Conservation (phyloP, 2,329 filamentous ascomycete species). For the Nothophaeocryptopus gaeumannii region DNA sequence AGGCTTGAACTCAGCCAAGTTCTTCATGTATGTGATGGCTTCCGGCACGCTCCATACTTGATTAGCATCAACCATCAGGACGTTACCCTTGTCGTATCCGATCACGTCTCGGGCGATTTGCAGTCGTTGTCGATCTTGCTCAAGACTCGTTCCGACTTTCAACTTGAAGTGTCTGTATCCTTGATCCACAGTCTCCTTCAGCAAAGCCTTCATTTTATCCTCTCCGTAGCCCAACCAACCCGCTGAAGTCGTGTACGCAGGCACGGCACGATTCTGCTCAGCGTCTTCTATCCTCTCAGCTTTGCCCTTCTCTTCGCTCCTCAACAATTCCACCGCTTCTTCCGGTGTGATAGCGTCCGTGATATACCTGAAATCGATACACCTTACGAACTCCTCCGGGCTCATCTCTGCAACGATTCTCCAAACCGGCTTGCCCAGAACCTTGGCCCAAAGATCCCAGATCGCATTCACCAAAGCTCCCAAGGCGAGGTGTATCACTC, state of each 20-base stretch:
- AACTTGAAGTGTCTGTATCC: constrained; percentile 88
- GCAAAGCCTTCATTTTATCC: constrained; percentile 75
- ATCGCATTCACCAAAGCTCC: constrained; percentile 82
- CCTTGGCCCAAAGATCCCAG: constrained; percentile 95
- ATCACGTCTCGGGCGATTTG: constrained; percentile 74
- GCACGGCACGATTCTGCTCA: constrained; percentile 70
- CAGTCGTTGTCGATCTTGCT: constrained; percentile 68
- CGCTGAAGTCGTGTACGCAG: constrained; percentile 85
- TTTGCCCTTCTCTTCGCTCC: constrained; percentile 65
- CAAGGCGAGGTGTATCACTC: constrained; percentile 87
- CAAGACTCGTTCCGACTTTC: constrained; percentile 75
- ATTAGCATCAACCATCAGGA: constrained; percentile 91
- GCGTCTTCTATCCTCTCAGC: constrained; percentile 69
- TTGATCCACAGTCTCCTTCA: constrained; percentile 69
- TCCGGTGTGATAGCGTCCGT: constrained; percentile 87
- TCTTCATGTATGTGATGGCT: constrained; percentile 80
- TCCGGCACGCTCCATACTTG: constrained; percentile 88
- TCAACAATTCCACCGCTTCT: constrained; percentile 72
- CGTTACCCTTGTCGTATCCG: constrained; percentile 76
- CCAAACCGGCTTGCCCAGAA: constrained; percentile 84
- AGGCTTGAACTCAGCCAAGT: constrained; percentile 77
- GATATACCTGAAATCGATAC: constrained; percentile 94
- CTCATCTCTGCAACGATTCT: constrained; percentile 85
- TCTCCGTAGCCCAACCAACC: constrained; percentile 90
- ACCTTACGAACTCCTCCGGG: constrained; percentile 78